Evolutionary conservation across 2,329 filamentous ascomycete genomes (phyloP), one percentile per base, ranked within the genome.

Genomic region (Phaeosphaeriaceae sp.): DNA sequence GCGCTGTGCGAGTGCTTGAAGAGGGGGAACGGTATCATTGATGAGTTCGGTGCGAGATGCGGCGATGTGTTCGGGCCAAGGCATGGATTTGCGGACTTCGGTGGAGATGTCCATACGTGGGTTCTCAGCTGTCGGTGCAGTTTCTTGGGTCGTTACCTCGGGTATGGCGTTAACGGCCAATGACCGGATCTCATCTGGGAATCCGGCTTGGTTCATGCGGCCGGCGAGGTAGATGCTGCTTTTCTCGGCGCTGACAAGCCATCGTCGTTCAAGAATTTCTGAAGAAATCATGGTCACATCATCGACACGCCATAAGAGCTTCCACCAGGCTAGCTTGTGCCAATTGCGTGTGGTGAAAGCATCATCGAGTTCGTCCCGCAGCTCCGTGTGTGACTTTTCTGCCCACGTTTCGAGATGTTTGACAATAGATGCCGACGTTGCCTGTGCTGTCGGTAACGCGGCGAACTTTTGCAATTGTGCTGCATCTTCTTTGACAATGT

Each of bases 241-340:
- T 67, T 89, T 89, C 76, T 97, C 93, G 0, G 93, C 89, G 3
- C 85, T 85, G 0, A 88, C 86, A 3, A 99, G 84, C 81, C 96
- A 98, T 7, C 86, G 84, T 62, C 89, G 88, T 58, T 86, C 85
- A 2, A 97, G 81, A 59, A 97, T 89, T 66, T 95, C 91, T 1
- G 88, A 87, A 2, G 91, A 89, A 54, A 97, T 88, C 84, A 94
- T 90, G 2, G 88, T 87, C 11, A 97, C 92, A 69, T 97, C 94
- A 72, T 98, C 94, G 22, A 95, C 93, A 20, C 92, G 88, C 93
- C 93, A 97, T 73, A 97, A 93, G 0, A 98, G 84, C 75, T 96
- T 96, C 90, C 92, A 97, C 93, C 94, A 98, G 17, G 88, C 85
- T 3, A 97, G 82, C 62, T 91, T 89, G 24, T 87, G 86, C 94